A percentile compares a stretch with the other conserved stretches of the same genome.
Conservation (phyloP, 345 rosid species). For the Iberis pinnata region DNA sequence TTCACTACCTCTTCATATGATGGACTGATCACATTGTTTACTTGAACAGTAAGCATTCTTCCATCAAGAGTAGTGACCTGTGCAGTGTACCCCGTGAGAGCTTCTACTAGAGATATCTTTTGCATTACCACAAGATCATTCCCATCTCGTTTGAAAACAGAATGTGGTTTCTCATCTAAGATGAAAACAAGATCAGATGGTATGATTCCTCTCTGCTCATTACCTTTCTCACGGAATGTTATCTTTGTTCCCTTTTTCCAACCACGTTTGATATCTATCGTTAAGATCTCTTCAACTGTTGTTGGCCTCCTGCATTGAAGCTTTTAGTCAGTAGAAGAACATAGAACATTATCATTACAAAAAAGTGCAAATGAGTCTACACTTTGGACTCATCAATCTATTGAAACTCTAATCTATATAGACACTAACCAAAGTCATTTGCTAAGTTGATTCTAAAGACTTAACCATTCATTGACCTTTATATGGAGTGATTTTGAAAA, state of each 20-base stretch:
- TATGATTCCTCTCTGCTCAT: conserved; percentile 54
- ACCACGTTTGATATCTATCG: conserved; percentile 76
- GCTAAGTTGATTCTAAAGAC: not conserved
- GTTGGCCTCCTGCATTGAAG: conserved; percentile 48
- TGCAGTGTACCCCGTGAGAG: conserved; percentile 61
- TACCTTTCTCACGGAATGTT: conserved; percentile 73
- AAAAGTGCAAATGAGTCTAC: too few relatives aligned
- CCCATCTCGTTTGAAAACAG: conserved; percentile 74
- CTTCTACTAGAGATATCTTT: conserved; percentile 69
- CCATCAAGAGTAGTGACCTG: conserved; percentile 70
- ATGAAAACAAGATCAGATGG: conserved; percentile 72
- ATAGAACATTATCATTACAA: not conserved
- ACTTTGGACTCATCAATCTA: too few relatives aligned
- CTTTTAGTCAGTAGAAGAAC: not conserved
- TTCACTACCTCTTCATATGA: conserved; percentile 73
- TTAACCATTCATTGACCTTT: not conserved
- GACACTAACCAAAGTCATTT: not conserved
- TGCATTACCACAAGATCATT: conserved; percentile 62
- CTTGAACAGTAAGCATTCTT: conserved; percentile 43
- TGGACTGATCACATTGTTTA: conserved; percentile 53
- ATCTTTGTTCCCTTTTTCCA: conserved; percentile 91
- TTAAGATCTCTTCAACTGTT: conserved; percentile 60
- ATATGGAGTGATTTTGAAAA: not conserved
- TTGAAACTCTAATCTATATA: too few relatives aligned
- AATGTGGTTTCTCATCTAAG: conserved; percentile 79